Conservation (phyloP, 345 rosid genomes). For the Citrus sinensis region DNA sequence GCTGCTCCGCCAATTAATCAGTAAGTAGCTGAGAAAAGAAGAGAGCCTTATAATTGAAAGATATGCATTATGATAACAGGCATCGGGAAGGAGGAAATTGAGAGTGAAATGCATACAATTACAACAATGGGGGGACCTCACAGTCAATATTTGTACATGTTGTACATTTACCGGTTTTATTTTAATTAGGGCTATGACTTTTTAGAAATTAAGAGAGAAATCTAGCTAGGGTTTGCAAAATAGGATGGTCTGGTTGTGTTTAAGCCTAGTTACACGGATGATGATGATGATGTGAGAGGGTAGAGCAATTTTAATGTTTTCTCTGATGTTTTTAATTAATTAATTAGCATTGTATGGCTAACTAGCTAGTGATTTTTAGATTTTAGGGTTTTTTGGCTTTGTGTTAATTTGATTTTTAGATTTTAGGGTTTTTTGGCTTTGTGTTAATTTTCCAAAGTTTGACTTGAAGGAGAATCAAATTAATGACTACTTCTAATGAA, state of each 20-base stretch:
- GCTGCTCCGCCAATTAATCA: constrained; percentile 21
- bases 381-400: neutral
- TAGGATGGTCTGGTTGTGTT: constrained; percentile 15
- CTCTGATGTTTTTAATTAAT: neutral
- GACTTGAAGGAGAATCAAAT: constrained; percentile 7
- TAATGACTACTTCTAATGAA: constrained; percentile 10
- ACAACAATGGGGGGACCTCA: constrained; percentile 11
- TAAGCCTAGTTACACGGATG: neutral
- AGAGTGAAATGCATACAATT: neutral
- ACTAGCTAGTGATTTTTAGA: neutral
- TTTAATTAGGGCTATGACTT: constrained; percentile 43
- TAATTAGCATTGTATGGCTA: neutral
- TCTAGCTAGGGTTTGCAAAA: neutral
- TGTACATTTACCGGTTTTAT: constrained; percentile 47
- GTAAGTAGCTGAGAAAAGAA: neutral
- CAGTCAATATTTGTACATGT: constrained; percentile 24
- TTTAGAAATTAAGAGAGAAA: constrained; percentile 14
- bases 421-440: neutral
- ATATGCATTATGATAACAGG: constrained; percentile 3
- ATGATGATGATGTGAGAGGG: neutral
- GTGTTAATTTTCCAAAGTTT: neutral
- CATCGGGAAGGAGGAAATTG: constrained; percentile 13
- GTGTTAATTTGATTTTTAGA: neutral
- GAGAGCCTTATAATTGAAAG: neutral
- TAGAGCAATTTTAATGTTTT: neutral